Percentiles rank a stretch among this genome's conserved stretches.
Conservation (phyloP, 208 protist genomes). For the Zelonia costaricensis region DNA sequence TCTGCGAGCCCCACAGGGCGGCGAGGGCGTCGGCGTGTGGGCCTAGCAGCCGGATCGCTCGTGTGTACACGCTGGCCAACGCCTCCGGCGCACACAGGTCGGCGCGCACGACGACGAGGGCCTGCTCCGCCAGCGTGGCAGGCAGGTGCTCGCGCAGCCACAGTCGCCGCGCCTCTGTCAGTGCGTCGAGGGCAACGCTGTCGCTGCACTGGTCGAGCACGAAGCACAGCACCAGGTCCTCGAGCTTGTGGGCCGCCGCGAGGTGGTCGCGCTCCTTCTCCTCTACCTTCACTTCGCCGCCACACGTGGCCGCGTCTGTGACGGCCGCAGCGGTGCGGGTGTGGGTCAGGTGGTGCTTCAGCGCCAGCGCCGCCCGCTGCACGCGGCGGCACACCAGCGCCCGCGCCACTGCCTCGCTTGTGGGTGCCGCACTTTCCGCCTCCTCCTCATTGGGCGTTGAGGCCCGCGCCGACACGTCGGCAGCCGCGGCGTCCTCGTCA, state of each 20-base stretch:
- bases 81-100: constrained; percentile 16
- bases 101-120: constrained; percentile 20
- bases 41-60: constrained; percentile 44
- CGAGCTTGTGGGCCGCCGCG: not conserved
- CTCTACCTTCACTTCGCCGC: not conserved
- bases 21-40: constrained; percentile 50
- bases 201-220: constrained; percentile 79
- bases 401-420: constrained; percentile 15
- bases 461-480: not conserved
- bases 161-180: constrained; percentile 20
- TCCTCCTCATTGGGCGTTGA: not conserved
- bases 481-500: not conserved
- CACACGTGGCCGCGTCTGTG: not conserved
- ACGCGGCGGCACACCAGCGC: constrained; percentile 49
- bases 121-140: constrained; percentile 20
- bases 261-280: not conserved
- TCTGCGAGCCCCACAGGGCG: constrained; percentile 19
- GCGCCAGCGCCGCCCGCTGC: constrained; percentile 43
- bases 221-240: constrained; percentile 67
- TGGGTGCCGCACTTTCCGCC: not conserved
- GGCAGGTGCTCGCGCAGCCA: constrained; percentile 15
- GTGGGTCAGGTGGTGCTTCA: constrained; percentile 20
- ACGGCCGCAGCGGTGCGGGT: not conserved
- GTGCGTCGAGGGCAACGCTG: constrained; percentile 34
- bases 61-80: constrained; percentile 53